Evolutionary conservation across 2,329 filamentous ascomycete species (phyloP).

Genomic region (Trichoderma gracile): DNA sequence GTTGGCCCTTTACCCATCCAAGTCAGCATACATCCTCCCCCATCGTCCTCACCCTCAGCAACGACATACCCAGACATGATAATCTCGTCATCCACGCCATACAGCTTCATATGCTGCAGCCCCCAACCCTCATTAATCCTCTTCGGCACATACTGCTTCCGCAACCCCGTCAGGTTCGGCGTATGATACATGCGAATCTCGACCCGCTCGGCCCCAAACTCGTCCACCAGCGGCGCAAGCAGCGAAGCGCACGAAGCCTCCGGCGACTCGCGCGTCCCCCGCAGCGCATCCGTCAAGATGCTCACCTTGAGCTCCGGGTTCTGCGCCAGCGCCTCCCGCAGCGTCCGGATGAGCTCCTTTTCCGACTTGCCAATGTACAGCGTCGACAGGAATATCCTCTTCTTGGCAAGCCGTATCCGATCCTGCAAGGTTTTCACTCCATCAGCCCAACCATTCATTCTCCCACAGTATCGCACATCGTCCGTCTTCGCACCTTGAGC

Average conservation of each 20-base stretch:
- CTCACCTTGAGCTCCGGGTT: slow-evolving; percentile 80
- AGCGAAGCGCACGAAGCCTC: slow-evolving; percentile 84
- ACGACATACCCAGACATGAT: slow-evolving; percentile 77
- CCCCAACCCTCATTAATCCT: slow-evolving; percentile 98
- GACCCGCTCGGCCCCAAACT: slow-evolving; percentile 82
- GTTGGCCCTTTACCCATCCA: slow-evolving; percentile 62
- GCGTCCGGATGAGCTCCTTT: slow-evolving; percentile 77
- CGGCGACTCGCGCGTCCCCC: slow-evolving; percentile 88
- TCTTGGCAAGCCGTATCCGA: slow-evolving; percentile 79
- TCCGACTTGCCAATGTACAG: slow-evolving; percentile 95
- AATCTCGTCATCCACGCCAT: slow-evolving; percentile 92
- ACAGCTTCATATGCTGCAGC: slow-evolving; percentile 98
- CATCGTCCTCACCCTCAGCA: background rate
- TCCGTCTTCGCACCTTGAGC: slow-evolving; percentile 66
- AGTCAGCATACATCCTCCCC: background rate
- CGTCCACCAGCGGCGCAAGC: slow-evolving; percentile 75
- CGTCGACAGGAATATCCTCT: slow-evolving; percentile 87
- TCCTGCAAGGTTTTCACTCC: slow-evolving; percentile 47
- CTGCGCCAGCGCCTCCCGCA: slow-evolving; percentile 70
- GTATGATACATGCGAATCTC: slow-evolving; percentile 98
- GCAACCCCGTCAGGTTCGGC: slow-evolving; percentile 84
- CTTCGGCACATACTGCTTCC: slow-evolving; percentile 80
- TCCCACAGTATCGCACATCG: background rate
- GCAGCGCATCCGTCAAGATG: slow-evolving; percentile 86
- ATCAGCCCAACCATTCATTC: background rate